phyloP scores from a whole-genome alignment of 352 stramenopile genomes.

The Phytopythium sindhum region DNA sequence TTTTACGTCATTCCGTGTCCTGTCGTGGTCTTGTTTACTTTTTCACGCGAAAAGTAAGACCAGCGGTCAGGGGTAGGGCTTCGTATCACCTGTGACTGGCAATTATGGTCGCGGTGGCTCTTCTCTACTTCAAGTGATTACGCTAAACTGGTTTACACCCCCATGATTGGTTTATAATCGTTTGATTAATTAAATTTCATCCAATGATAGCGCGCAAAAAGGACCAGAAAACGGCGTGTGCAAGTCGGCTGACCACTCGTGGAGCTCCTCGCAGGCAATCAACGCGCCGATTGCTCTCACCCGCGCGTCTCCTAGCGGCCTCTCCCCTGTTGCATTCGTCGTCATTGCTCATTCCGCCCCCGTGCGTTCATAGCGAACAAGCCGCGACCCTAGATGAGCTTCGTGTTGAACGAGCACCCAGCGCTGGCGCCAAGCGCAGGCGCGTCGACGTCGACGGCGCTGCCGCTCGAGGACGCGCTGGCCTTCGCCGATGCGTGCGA shows the following conservation, averaged over 20 bases:
- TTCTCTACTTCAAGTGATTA: constrained; percentile 4
- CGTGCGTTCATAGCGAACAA: too few relatives aligned
- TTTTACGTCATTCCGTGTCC: not conserved
- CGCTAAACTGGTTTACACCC: not conserved
- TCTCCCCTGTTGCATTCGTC: not conserved
- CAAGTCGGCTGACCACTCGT: not conserved
- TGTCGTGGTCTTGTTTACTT: not conserved
- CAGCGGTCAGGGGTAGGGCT: not conserved
- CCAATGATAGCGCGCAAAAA: not conserved
- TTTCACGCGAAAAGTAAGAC: not conserved
- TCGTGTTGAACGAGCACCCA: not conserved
- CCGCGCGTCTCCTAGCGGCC: too few relatives aligned
- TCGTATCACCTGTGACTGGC: not conserved
- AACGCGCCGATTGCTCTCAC: not conserved
- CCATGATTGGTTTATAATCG: not conserved
- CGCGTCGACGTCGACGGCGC: not conserved
- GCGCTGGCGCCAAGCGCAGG: too few relatives aligned
- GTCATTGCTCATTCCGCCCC: not conserved
- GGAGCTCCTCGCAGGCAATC: not conserved
- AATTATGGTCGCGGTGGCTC: not conserved
- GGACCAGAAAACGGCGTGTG: too few relatives aligned
- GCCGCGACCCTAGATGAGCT: not conserved
- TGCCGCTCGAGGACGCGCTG: constrained; percentile 32
- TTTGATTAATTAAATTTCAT: not conserved
- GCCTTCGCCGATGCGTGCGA: constrained; percentile 44